Percentiles rank a stretch among this genome's conserved stretches.
These are phyloP conservation scores for Prototheca wickerhamii DNA, from an alignment of 163 green algal species.

Conservation along the genomic window DNA sequence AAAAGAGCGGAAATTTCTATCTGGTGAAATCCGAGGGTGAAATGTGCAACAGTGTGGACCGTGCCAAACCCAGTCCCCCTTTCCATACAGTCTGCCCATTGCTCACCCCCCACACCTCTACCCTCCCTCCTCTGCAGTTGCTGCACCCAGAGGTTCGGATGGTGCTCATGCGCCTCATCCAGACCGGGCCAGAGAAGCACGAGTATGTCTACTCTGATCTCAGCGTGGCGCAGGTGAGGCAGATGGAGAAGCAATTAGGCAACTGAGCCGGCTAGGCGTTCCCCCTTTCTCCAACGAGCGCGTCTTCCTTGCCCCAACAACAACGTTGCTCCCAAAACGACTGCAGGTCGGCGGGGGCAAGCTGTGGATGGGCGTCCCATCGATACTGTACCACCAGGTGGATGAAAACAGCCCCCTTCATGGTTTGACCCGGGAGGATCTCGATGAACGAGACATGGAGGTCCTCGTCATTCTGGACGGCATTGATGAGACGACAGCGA, in stretches of 20 bases:
- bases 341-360: constrained; percentile 23
- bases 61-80: too few relatives aligned
- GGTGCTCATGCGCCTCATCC: constrained; percentile 23
- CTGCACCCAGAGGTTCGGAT: constrained; percentile 30
- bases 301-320: background rate
- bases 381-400: constrained; percentile 52
- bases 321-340: too few relatives aligned
- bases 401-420: constrained; percentile 40
- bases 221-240: background rate
- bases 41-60: too few relatives aligned
- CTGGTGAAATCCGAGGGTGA: too few relatives aligned
- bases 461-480: constrained; percentile 65
- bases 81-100: background rate
- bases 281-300: too few relatives aligned
- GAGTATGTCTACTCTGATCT: constrained; percentile 64
- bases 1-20: background rate
- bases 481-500: constrained; percentile 64
- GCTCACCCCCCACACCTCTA: background rate
- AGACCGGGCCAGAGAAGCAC: constrained; percentile 6
- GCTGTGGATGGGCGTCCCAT: constrained; percentile 62
- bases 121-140: constrained; percentile 3
- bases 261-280: too few relatives aligned
- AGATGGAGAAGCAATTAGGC: too few relatives aligned
- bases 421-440: constrained; percentile 35
- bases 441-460: constrained; percentile 31